A percentile compares a stretch with the other conserved stretches of the same genome.
Evolutionary conservation across 441 rosid genomes (phyloP).

Genomic region (Erodium texanum): DNA sequence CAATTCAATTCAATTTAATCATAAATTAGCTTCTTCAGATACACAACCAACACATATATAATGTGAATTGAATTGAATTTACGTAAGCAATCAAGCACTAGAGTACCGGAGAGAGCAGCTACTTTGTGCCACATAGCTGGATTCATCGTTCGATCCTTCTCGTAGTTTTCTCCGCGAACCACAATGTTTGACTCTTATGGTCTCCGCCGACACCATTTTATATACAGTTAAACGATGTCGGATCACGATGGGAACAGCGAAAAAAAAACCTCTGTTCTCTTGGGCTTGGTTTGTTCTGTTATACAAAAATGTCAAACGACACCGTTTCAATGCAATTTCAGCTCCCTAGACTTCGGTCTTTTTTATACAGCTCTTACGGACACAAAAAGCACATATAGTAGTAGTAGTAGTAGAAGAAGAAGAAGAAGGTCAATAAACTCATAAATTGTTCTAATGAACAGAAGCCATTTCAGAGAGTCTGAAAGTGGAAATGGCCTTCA

Average conservation of each 20-base stretch:
- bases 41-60: neutral
- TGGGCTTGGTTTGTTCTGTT: too few species aligned
- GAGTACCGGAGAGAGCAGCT: conserved; percentile 59
- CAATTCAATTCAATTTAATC: conserved; percentile 6
- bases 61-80: too few species aligned
- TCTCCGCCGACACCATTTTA: neutral
- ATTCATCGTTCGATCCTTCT: conserved; percentile 29
- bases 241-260: too few species aligned
- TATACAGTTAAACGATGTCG: too few species aligned
- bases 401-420: neutral
- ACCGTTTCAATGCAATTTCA: too few species aligned
- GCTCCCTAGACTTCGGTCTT: too few species aligned
- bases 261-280: too few species aligned
- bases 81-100: neutral
- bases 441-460: conserved; percentile 15
- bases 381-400: neutral
- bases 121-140: conserved; percentile 73
- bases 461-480: conserved; percentile 30
- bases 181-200: neutral
- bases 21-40: neutral
- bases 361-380: neutral
- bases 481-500: conserved; percentile 31
- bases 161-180: neutral
- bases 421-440: conserved; percentile 1
- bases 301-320: too few species aligned